Evolutionary conservation across 225 moss, liverwort and hornwort genomes (phyloP).

Genomic region (Thuidium tamariscinum): DNA sequence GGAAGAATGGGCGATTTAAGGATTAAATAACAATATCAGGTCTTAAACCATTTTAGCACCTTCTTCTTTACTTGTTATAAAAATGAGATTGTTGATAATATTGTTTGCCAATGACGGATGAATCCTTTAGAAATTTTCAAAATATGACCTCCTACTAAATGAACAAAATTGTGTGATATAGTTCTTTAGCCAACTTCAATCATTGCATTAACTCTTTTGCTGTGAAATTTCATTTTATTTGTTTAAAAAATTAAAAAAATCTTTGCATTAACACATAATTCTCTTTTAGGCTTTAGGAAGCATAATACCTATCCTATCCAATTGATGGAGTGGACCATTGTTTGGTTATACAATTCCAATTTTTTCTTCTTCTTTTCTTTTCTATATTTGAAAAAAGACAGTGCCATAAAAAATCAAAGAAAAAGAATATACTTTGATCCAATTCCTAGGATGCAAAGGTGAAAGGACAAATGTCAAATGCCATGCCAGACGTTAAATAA

Average conservation of each 20-base stretch:
- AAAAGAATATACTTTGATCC: neutral
- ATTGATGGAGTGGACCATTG: rapidly evolving
- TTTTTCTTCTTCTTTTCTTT: too few species aligned
- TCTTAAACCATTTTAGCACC: rapidly evolving
- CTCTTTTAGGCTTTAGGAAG: rapidly evolving
- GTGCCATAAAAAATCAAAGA: neutral
- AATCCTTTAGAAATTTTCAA: neutral
- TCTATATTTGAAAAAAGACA: neutral
- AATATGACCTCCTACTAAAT: rapidly evolving
- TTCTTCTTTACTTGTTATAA: neutral
- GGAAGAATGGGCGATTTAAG: too few species aligned
- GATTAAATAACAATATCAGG: neutral
- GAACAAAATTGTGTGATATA: neutral
- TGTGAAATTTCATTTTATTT: too few species aligned
- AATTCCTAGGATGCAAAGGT: too few species aligned
- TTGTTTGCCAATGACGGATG: too few species aligned
- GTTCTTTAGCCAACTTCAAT: neutral
- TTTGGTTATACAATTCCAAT: neutral
- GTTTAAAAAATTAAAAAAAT: too few species aligned
- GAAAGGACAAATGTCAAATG: neutral
- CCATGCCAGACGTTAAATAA: too few species aligned
- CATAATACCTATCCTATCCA: neutral
- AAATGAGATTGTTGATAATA: neutral
- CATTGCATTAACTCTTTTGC: neutral
- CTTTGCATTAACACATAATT: neutral